phyloP scores from a whole-genome alignment of 2,329 filamentous ascomycete species.

The Aspergillus luchuensis region DNA sequence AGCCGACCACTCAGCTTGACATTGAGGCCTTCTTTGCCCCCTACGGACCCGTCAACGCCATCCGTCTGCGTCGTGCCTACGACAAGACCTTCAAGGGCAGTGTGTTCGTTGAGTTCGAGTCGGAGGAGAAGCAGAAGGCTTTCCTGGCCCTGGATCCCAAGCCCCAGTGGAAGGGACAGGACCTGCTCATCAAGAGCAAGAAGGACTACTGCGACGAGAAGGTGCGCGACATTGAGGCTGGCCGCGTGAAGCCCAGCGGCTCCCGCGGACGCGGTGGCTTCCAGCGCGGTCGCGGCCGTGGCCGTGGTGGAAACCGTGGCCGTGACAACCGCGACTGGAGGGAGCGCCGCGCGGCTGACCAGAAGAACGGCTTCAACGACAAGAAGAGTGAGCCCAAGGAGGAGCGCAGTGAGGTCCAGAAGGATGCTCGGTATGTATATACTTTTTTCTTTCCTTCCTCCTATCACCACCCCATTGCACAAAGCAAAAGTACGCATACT shows the following conservation, averaged over 20 bases:
- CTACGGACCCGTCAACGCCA: constrained; percentile 75
- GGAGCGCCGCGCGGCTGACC: constrained; percentile 48
- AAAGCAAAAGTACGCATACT: neutral
- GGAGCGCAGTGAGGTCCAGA: constrained; percentile 37
- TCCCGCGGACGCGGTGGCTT: constrained; percentile 36
- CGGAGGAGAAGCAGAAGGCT: constrained; percentile 73
- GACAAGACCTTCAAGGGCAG: constrained; percentile 87
- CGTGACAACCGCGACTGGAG: constrained; percentile 44
- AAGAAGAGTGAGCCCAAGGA: constrained; percentile 18
- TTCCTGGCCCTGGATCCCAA: constrained; percentile 80
- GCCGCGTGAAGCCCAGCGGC: constrained; percentile 64
- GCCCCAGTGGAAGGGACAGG: constrained; percentile 80
- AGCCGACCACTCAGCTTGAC: constrained; percentile 83
- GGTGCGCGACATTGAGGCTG: constrained; percentile 68
- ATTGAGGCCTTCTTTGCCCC: constrained; percentile 88
- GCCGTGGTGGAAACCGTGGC: constrained; percentile 45
- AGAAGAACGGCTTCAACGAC: constrained; percentile 44
- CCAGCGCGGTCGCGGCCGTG: constrained; percentile 49
- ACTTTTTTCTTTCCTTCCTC: too few species aligned
- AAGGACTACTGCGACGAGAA: constrained; percentile 81
- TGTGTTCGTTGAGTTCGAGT: constrained; percentile 89
- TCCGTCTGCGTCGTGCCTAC: constrained; percentile 80
- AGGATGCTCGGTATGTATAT: constrained; percentile 44
- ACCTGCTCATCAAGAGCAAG: constrained; percentile 84
- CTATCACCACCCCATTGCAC: neutral